phyloP scores from a whole-genome alignment of 2,329 filamentous ascomycete species.

The Chaetomium sp. region DNA sequence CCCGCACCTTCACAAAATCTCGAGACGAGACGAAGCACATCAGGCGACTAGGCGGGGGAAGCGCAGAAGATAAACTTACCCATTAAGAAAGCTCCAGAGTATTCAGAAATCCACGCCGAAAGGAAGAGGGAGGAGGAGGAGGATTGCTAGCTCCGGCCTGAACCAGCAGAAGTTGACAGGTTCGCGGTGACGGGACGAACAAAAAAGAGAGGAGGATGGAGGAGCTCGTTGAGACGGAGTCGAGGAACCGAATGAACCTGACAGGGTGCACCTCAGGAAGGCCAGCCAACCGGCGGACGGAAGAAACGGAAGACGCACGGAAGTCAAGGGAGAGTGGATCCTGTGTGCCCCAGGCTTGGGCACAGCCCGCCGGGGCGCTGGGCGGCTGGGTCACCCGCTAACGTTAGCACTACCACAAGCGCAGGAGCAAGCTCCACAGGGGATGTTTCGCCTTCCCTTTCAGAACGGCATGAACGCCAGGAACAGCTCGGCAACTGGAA shows the following conservation, averaged over 20 bases:
- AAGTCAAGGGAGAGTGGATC: slow-evolving; percentile 5
- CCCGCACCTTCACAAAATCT: background rate
- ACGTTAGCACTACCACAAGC: slow-evolving; percentile 2
- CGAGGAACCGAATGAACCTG: slow-evolving; percentile 6
- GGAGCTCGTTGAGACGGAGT: slow-evolving; percentile 8
- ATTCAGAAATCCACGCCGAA: slow-evolving; percentile 27
- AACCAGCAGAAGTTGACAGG: slow-evolving; percentile 29
- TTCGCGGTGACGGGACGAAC: slow-evolving; percentile 16
- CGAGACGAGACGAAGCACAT: slow-evolving; percentile 10
- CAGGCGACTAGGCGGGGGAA: slow-evolving; percentile 11
- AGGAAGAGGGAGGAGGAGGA: slow-evolving; percentile 21
- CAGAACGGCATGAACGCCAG: background rate
- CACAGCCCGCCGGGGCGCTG: slow-evolving; percentile 14
- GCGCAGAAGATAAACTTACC: slow-evolving; percentile 23
- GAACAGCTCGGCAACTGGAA: background rate
- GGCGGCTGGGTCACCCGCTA: slow-evolving; percentile 5
- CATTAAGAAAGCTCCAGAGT: slow-evolving; percentile 31
- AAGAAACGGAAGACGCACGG: slow-evolving; percentile 4
- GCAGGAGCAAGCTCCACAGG: slow-evolving; percentile 17
- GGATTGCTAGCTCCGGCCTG: slow-evolving; percentile 27
- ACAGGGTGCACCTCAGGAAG: slow-evolving; percentile 2
- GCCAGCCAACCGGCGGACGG: background rate
- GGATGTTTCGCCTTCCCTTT: slow-evolving; percentile 12
- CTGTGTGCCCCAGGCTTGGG: slow-evolving; percentile 2
- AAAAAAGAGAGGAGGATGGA: slow-evolving; percentile 14